Conservation (phyloP, 2,329 filamentous ascomycete species). For the Fusarium chaquense region DNA sequence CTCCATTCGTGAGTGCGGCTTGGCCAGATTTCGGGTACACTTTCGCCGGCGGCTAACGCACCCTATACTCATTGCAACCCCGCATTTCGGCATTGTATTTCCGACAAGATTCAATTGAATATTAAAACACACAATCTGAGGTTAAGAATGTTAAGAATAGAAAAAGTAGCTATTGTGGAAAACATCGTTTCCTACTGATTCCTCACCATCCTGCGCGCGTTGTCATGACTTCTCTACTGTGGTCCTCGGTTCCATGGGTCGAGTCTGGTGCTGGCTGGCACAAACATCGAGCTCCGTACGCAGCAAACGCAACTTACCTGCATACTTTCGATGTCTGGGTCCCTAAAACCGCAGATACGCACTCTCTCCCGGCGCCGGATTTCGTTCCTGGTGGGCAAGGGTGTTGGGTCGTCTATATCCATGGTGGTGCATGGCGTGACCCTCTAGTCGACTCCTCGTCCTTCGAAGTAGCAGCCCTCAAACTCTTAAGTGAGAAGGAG, state of each 20-base stretch:
- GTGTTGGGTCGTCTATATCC: constrained; percentile 6
- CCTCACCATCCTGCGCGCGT: neutral
- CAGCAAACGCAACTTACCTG: neutral
- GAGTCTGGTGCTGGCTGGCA: neutral
- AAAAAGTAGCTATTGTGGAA: neutral
- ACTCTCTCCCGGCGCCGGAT: neutral
- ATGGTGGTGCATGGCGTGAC: constrained; percentile 18
- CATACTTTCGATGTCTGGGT: neutral
- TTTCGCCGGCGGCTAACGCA: neutral
- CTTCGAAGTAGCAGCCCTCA: neutral
- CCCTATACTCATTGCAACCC: neutral
- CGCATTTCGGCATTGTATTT: neutral
- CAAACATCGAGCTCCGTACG: neutral
- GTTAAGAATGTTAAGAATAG: no score
- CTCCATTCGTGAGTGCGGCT: neutral
- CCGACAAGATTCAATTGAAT: neutral
- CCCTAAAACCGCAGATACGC: rapidly evolving
- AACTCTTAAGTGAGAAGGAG: neutral
- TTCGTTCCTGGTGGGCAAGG: rapidly evolving
- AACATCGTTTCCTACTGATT: neutral
- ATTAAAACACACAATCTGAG: neutral
- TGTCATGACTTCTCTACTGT: neutral
- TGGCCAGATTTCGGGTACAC: neutral
- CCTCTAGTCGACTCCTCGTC: constrained; percentile 10
- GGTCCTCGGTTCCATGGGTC: neutral